phyloP scores from a whole-genome alignment of 768 basidiomycete genomes.

The Mycena galericulata region DNA sequence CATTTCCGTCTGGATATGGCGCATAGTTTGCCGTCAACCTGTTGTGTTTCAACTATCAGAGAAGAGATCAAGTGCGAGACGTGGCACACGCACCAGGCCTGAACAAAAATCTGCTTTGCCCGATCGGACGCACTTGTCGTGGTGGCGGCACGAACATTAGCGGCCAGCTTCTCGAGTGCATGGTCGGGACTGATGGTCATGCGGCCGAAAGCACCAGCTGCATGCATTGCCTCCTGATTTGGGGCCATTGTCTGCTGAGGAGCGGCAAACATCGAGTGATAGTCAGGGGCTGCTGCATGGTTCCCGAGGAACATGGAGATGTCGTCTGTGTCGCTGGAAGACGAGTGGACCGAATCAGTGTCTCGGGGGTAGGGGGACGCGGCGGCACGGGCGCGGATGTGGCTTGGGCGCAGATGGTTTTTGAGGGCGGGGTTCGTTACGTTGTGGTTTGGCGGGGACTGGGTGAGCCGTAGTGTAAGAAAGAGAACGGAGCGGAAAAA shows the following conservation, averaged over 20 bases:
- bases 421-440: slow-evolving; percentile 82
- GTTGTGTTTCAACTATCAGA: slow-evolving; percentile 19
- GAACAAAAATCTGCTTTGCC: slow-evolving; percentile 93
- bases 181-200: slow-evolving; percentile 84
- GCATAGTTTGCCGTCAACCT: slow-evolving; percentile 91
- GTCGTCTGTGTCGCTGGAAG: slow-evolving; percentile 91
- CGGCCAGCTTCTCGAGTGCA: slow-evolving; percentile 86
- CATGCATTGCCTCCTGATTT: slow-evolving; percentile 66
- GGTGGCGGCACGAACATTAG: slow-evolving; percentile 88
- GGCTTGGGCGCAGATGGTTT: slow-evolving; percentile 78
- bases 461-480: slow-evolving; percentile 40
- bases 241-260: slow-evolving; percentile 60
- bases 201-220: slow-evolving; percentile 80
- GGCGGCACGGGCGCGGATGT: slow-evolving; percentile 83
- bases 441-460: slow-evolving; percentile 83
- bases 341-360: slow-evolving; percentile 87
- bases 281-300: slow-evolving; percentile 59
- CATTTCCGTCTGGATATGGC: slow-evolving; percentile 92
- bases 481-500: slow-evolving; percentile 18
- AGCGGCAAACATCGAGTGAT: slow-evolving; percentile 73
- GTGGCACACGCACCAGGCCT: slow-evolving; percentile 78
- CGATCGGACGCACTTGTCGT: slow-evolving; percentile 92
- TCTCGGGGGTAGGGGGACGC: slow-evolving; percentile 91
- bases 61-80: slow-evolving; percentile 24
- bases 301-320: slow-evolving; percentile 79